Evolutionary conservation across 1,284 basidiomycete genomes (phyloP).

Genomic region (Calocybe gambosa): DNA sequence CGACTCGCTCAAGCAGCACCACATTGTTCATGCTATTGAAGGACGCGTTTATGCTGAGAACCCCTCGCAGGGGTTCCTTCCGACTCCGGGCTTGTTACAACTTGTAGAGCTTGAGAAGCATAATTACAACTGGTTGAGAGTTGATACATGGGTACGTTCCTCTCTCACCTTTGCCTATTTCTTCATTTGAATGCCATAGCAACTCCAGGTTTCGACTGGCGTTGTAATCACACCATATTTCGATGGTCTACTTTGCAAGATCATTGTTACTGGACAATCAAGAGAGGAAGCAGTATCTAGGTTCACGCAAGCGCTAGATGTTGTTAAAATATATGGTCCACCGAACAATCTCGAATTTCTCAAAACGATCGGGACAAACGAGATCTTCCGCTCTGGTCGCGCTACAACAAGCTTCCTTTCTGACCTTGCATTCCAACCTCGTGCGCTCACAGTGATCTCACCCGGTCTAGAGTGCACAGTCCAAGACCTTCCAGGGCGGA

Average conservation of each 20-base stretch:
- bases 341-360: slow-evolving; percentile 56
- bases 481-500: slow-evolving; percentile 61
- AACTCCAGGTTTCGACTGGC: slow-evolving; percentile 42
- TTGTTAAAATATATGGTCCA: slow-evolving; percentile 35
- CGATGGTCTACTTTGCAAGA: slow-evolving; percentile 53
- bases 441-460: slow-evolving; percentile 44
- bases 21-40: slow-evolving; percentile 43
- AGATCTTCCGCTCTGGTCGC: slow-evolving; percentile 38
- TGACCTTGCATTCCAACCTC: slow-evolving; percentile 36
- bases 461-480: slow-evolving; percentile 57
- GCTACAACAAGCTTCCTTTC: slow-evolving; percentile 55
- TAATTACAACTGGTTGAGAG: slow-evolving; percentile 39
- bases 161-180: no score
- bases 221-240: slow-evolving; percentile 48
- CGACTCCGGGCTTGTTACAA: slow-evolving; percentile 60
- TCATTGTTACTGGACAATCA: slow-evolving; percentile 39
- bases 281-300: slow-evolving; percentile 37
- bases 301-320: slow-evolving; percentile 30
- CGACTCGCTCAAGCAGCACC: slow-evolving; percentile 16
- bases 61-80: slow-evolving; percentile 51
- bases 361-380: slow-evolving; percentile 34
- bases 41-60: slow-evolving; percentile 65
- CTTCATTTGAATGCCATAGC: not conserved
- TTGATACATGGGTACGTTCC: slow-evolving; percentile 48
- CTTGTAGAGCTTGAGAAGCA: slow-evolving; percentile 37